A percentile compares a stretch with the other conserved stretches of the same genome.
phyloP scores from a whole-genome alignment of 1,284 basidiomycete species.

The Sanguinoderma infundibulare region DNA sequence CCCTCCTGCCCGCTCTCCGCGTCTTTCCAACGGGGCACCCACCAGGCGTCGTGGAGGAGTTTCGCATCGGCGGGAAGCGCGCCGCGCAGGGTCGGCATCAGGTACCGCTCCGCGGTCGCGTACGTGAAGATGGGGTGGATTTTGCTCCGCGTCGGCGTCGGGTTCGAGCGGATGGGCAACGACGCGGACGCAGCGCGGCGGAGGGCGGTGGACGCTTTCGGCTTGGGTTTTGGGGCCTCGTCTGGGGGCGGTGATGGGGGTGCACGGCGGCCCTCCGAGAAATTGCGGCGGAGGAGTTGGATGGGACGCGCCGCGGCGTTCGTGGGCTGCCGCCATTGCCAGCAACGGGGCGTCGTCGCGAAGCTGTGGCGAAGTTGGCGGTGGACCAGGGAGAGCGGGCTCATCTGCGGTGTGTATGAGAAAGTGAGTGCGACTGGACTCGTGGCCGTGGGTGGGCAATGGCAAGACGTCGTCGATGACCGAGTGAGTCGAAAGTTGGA shows the following conservation, averaged over 20 bases:
- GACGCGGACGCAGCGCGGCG: conserved; percentile 75
- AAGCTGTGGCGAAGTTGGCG: conserved; percentile 16
- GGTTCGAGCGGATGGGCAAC: conserved; percentile 76
- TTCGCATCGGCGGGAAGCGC: conserved; percentile 58
- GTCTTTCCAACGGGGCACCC: conserved; percentile 72
- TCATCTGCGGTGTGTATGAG: conserved; percentile 12
- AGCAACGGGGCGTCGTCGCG: conserved; percentile 6
- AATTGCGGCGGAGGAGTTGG: conserved; percentile 10
- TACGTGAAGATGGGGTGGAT: conserved; percentile 78
- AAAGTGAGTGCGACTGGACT: too few species aligned
- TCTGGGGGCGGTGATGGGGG: not conserved
- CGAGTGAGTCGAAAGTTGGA: not conserved
- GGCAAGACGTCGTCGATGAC: not conserved
- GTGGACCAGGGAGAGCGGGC: conserved; percentile 5
- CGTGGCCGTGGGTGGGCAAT: not conserved
- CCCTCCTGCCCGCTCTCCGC: conserved; percentile 63
- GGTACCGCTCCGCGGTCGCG: conserved; percentile 77
- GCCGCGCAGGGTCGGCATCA: conserved; percentile 58
- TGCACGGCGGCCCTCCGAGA: conserved; percentile 13
- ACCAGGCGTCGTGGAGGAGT: conserved; percentile 74
- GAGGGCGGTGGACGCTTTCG: conserved; percentile 76
- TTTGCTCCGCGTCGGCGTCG: conserved; percentile 75
- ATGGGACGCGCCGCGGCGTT: not conserved
- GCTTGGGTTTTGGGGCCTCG: conserved; percentile 54
- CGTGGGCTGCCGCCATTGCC: conserved; percentile 8